phyloP scores from a whole-genome alignment of 768 basidiomycete genomes.

The Russula foetens region DNA sequence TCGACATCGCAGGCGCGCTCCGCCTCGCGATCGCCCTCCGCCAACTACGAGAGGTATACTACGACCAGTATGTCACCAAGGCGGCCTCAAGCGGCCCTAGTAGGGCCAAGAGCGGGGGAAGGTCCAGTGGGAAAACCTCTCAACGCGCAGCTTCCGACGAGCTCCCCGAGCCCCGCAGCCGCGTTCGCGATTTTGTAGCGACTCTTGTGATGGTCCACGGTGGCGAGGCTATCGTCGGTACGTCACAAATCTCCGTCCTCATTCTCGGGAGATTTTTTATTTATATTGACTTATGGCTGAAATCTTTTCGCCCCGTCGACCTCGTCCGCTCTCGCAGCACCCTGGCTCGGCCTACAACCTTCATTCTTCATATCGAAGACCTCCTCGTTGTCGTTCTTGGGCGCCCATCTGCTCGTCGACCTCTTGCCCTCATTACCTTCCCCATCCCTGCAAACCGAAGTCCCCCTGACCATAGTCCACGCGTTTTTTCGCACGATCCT shows the following conservation, averaged over 20 bases:
- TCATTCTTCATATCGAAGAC: slow-evolving; percentile 17
- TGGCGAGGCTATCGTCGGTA: slow-evolving; percentile 19
- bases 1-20: slow-evolving; percentile 16
- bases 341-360: slow-evolving; percentile 19
- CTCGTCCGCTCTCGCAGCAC: slow-evolving; percentile 1
- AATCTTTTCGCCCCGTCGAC: neutral
- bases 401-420: slow-evolving; percentile 14
- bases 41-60: slow-evolving; percentile 8
- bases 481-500: slow-evolving; percentile 14
- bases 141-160: neutral
- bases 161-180: slow-evolving; percentile 4
- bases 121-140: neutral
- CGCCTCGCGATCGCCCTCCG: slow-evolving; percentile 16
- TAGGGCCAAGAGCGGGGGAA: neutral
- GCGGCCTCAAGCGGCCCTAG: neutral
- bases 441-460: slow-evolving; percentile 7
- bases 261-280: too few species aligned
- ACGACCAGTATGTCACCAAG: slow-evolving; percentile 2
- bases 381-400: neutral
- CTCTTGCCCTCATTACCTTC: slow-evolving; percentile 10
- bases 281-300: too few species aligned
- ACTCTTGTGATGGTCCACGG: slow-evolving; percentile 20
- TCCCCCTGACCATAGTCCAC: slow-evolving; percentile 16
- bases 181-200: slow-evolving; percentile 15
- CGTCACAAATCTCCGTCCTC: neutral